phyloP scores from a whole-genome alignment of 2,329 filamentous ascomycete species.

The Huntiella moniliformis region DNA sequence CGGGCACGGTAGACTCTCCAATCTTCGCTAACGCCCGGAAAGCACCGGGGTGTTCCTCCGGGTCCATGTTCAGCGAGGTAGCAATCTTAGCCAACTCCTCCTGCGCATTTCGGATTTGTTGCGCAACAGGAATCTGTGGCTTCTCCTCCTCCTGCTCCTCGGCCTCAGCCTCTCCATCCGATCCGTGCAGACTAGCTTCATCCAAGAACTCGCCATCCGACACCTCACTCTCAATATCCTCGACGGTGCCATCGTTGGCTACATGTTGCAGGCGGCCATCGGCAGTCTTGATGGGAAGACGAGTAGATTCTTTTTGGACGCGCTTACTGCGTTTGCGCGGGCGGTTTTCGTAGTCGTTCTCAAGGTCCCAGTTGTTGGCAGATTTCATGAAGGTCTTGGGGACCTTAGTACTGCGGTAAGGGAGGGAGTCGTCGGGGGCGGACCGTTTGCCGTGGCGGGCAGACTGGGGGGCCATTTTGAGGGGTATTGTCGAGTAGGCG shows the following conservation, averaged over 20 bases:
- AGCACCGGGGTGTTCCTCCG: slow-evolving; percentile 68
- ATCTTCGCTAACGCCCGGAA: slow-evolving; percentile 64
- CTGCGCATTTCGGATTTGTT: slow-evolving; percentile 74
- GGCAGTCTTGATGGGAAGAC: slow-evolving; percentile 70
- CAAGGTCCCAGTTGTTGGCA: slow-evolving; percentile 72
- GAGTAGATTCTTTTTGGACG: slow-evolving; percentile 46
- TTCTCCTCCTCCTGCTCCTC: slow-evolving; percentile 28
- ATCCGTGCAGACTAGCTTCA: slow-evolving; percentile 33
- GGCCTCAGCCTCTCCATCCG: slow-evolving; percentile 29
- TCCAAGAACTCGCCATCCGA: slow-evolving; percentile 42
- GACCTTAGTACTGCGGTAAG: slow-evolving; percentile 17
- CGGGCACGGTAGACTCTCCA: slow-evolving; percentile 46
- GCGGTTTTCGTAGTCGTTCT: slow-evolving; percentile 73
- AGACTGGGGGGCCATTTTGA: slow-evolving; percentile 6
- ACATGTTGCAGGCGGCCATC: slow-evolving; percentile 52
- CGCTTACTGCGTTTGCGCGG: slow-evolving; percentile 61
- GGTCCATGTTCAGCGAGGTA: slow-evolving; percentile 66
- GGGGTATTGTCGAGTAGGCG: not conserved
- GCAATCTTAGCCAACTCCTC: slow-evolving; percentile 81
- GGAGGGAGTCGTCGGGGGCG: not conserved
- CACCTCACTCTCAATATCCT: slow-evolving; percentile 32
- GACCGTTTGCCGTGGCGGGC: slow-evolving; percentile 10
- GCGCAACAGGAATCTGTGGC: slow-evolving; percentile 49
- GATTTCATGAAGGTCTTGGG: slow-evolving; percentile 51
- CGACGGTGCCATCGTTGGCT: slow-evolving; percentile 38